These are phyloP conservation scores for Exidia glandulosa DNA, from an alignment of 768 basidiomycete species.

Conservation along the genomic window DNA sequence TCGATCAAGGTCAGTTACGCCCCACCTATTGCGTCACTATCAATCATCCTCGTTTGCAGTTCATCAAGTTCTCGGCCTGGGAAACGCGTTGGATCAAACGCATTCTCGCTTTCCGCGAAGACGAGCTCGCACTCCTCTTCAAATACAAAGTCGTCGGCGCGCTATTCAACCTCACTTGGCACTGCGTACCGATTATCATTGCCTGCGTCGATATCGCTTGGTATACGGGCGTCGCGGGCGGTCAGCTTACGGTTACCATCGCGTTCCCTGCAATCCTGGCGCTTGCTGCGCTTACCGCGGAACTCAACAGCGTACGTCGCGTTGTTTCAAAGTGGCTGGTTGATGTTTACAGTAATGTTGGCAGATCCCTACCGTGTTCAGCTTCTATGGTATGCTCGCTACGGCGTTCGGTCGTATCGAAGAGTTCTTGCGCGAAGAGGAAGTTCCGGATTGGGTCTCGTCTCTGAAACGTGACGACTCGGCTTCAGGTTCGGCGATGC, in stretches of 20 bases:
- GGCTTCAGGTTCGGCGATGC: neutral
- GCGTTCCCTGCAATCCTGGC: neutral
- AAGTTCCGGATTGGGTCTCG: constrained; percentile 72
- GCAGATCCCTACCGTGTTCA: neutral
- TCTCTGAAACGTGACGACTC: constrained; percentile 33
- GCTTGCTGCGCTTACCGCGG: neutral
- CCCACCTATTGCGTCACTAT: too few species aligned
- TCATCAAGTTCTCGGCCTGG: neutral
- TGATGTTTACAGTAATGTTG: neutral
- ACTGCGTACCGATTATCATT: neutral
- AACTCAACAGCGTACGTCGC: neutral
- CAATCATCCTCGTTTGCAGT: neutral
- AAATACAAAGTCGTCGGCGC: neutral
- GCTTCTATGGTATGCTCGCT: neutral
- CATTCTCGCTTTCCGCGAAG: neutral
- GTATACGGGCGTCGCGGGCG: neutral
- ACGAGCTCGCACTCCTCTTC: neutral
- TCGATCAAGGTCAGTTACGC: neutral
- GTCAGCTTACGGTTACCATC: neutral
- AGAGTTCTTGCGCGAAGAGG: constrained; percentile 58
- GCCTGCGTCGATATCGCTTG: neutral
- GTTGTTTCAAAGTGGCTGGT: neutral
- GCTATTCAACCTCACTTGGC: neutral
- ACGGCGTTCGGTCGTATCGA: constrained; percentile 60
- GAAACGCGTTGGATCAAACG: neutral